A percentile compares a stretch with the other conserved stretches of the same genome.
These are phyloP conservation scores for Leptographium radiaticola DNA, from an alignment of 2,329 filamentous ascomycete species.

Conservation along the genomic window DNA sequence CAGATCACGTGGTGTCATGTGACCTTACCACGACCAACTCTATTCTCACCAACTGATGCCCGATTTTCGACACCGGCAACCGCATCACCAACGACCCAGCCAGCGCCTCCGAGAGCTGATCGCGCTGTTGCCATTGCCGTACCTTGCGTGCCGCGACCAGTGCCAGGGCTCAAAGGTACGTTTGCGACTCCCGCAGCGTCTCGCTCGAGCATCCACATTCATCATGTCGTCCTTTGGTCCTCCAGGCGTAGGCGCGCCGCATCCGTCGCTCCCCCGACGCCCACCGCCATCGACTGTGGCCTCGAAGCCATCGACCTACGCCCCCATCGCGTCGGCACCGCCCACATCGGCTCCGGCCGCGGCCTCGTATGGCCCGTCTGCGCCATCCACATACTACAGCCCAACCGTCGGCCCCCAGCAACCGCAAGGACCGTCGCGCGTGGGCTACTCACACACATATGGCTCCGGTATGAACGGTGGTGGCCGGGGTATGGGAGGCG, in stretches of 20 bases:
- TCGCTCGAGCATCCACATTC: constrained; percentile 4
- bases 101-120: background rate
- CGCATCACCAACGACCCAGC: too few species aligned
- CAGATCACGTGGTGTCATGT: too few species aligned
- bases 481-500: constrained; percentile 10
- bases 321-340: constrained; percentile 7
- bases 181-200: background rate
- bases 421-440: constrained; percentile 13
- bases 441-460: constrained; percentile 15
- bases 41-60: too few species aligned
- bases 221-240: constrained; percentile 14
- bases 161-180: background rate
- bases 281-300: constrained; percentile 7
- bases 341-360: background rate
- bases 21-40: too few species aligned
- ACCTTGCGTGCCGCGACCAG: background rate
- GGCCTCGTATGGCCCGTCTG: constrained; percentile 6
- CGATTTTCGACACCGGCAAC: too few species aligned
- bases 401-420: constrained; percentile 1
- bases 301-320: constrained; percentile 6
- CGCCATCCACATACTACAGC: constrained; percentile 1
- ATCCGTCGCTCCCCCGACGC: constrained; percentile 13
- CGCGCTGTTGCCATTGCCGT: background rate
- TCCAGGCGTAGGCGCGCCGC: constrained; percentile 13
- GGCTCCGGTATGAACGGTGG: constrained; percentile 20